Evolutionary conservation across 2,329 filamentous ascomycete species (phyloP).

Genomic region (Pyrenochaeta sp.): DNA sequence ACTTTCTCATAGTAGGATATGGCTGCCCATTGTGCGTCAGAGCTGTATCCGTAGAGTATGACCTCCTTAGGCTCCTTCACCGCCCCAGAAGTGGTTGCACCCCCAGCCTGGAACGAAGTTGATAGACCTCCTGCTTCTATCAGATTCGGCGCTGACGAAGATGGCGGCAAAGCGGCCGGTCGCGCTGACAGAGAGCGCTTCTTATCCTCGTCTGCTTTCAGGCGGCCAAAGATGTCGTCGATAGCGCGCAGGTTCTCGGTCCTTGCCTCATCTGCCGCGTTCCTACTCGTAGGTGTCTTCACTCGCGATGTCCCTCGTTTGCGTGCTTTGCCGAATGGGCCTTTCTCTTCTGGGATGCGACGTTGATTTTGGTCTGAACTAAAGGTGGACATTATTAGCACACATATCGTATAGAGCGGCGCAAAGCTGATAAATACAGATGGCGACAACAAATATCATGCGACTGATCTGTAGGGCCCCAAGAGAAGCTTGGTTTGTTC

Average conservation of each 20-base stretch:
- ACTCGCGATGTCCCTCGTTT: conserved; percentile 56
- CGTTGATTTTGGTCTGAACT: conserved; percentile 56
- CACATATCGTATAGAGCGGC: too few relatives aligned
- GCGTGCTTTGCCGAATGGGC: conserved; percentile 65
- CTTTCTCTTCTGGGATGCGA: conserved; percentile 65
- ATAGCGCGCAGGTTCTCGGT: conserved; percentile 54
- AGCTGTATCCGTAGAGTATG: conserved; percentile 82
- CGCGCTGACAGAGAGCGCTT: conserved; percentile 36
- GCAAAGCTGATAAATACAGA: too few relatives aligned
- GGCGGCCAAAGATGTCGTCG: conserved; percentile 55
- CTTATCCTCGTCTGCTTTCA: conserved; percentile 40
- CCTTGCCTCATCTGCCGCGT: conserved; percentile 61
- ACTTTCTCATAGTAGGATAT: conserved; percentile 88
- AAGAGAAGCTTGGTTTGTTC: too few relatives aligned
- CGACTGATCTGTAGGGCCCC: too few relatives aligned
- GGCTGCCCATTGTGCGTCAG: conserved; percentile 76
- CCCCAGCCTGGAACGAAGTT: conserved; percentile 33
- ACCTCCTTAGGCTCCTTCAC: conserved; percentile 73
- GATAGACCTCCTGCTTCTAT: conserved; percentile 36
- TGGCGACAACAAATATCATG: too few relatives aligned
- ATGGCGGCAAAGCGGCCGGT: conserved; percentile 33
- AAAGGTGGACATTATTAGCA: conserved; percentile 23
- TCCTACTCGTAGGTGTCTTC: conserved; percentile 66
- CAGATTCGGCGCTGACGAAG: conserved; percentile 43
- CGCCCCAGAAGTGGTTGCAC: conserved; percentile 46